Percentiles rank a stretch among this genome's conserved stretches.
Evolutionary conservation across 225 moss, liverwort and hornwort genomes (phyloP).

Genomic region (Sphagnum contortum): DNA sequence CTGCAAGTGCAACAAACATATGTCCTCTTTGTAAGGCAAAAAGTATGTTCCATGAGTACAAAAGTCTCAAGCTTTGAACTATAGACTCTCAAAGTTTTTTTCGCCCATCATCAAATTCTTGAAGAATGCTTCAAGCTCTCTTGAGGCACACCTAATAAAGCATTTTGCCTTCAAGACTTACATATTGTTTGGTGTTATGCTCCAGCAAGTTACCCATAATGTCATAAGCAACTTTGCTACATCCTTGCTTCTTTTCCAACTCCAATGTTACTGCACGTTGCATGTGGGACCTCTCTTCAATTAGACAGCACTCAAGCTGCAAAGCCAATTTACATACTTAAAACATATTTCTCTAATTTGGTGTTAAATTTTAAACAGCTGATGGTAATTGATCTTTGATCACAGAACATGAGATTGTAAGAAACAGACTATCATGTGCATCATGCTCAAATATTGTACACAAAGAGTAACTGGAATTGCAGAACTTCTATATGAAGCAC

Average conservation of each 20-base stretch:
- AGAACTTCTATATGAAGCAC: slow-evolving; percentile 24
- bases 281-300: neutral
- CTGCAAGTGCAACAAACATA: slow-evolving; percentile 4
- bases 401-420: too few species aligned
- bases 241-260: slow-evolving; percentile 6
- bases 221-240: slow-evolving; percentile 19
- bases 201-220: slow-evolving; percentile 17
- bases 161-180: neutral
- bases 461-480: slow-evolving; percentile 1
- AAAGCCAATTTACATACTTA: too few species aligned
- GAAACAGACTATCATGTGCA: too few species aligned
- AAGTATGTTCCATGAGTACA: neutral
- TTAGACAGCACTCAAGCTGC: neutral
- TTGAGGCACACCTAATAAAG: neutral
- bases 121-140: neutral
- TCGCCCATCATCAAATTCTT: neutral
- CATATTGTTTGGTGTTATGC: slow-evolving; percentile 30
- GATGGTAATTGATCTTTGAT: too few species aligned
- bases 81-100: neutral
- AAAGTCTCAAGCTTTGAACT: neutral
- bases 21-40: neutral
- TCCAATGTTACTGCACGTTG: neutral
- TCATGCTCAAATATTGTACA: too few species aligned
- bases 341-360: too few species aligned
- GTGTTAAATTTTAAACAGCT: too few species aligned